Percentiles rank a stretch among this genome's conserved stretches.
phyloP scores from a whole-genome alignment of 108 stramenopile species.

The Nitzschia palea region DNA sequence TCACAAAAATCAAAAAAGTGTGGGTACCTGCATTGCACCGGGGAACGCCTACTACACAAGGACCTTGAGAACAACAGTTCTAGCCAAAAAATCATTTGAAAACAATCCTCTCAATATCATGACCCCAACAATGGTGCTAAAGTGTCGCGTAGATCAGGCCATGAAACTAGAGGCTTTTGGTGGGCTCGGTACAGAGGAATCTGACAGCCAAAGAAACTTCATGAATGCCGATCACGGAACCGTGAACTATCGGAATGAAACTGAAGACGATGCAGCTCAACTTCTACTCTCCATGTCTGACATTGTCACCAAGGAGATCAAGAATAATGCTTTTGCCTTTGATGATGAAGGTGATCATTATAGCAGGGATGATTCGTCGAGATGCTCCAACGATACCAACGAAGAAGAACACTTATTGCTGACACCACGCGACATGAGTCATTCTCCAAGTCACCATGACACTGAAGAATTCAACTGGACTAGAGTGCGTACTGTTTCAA shows the following conservation, averaged over 20 bases:
- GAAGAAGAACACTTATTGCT: neutral
- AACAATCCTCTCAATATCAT: neutral
- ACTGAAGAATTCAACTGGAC: constrained; percentile 32
- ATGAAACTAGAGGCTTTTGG: neutral
- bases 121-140: constrained; percentile 10
- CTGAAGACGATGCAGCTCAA: constrained; percentile 31
- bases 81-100: neutral
- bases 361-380: constrained; percentile 1
- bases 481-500: constrained; percentile 59
- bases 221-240: neutral
- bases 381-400: neutral
- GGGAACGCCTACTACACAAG: too few relatives aligned
- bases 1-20: neutral
- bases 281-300: constrained; percentile 35
- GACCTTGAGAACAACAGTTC: constrained; percentile 9
- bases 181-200: neutral
- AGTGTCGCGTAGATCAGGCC: neutral
- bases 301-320: constrained; percentile 38
- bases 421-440: neutral
- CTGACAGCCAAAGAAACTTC: neutral
- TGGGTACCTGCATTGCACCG: constrained; percentile 4
- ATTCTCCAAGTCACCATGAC: neutral
- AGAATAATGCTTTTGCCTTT: constrained; percentile 15
- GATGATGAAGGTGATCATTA: constrained; percentile 18
- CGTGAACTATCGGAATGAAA: constrained; percentile 11